Evolutionary conservation across 208 protist genomes (phyloP), one percentile per base, ranked within the genome.

Genomic region (Trypanosoma theileri): DNA sequence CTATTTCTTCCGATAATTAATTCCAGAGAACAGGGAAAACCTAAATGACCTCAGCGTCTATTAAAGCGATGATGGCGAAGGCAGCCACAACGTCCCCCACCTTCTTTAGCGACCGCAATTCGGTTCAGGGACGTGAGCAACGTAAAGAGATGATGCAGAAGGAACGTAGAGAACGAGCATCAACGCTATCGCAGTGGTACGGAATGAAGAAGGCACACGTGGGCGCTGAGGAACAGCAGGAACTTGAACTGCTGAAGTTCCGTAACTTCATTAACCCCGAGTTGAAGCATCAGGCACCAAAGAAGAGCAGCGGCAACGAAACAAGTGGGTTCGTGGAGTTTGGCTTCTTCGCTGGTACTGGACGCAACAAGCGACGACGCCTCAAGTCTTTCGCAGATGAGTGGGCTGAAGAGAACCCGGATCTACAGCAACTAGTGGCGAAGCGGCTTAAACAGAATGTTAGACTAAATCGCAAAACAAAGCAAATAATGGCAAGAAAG

Each of bases 351-450:
- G 75, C 88, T 4, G 91, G 77, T 31, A 85, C 81, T 2, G 91
- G 91, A 17, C 69, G 78, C 44, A 94, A 93, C 73, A 92, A 89
- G 64, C 77, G 86, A 7, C 75, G 77, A 17, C 87, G 88, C 46
- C 83, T 86, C 69, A 87, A 90, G 71, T 92, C 88, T 7, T 96
- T 96, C 59, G 91, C 86, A 40, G 91, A 96, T 70, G 91, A 96
- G 73, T 96, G 91, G 88, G 81, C 93, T 13, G 82, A 86, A 65
- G 86, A 96, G 66, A 92, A 93, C 46, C 88, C 88, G 16, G 79
- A 92, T 48, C 84, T 96, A 52, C 75, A 83, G 51, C 74, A 91
- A 22, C 57, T 92, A 7, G 84, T 96, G 19, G 44, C 65, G 28
- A 80, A 75, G 44, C 84, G 87, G 26, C 77, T 96, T n/a, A 92